A percentile compares a stretch with the other conserved stretches of the same genome.
Evolutionary conservation across 192 early-diverging fungal genomes (phyloP).

Genomic region (Polychytrium aggregatum): DNA sequence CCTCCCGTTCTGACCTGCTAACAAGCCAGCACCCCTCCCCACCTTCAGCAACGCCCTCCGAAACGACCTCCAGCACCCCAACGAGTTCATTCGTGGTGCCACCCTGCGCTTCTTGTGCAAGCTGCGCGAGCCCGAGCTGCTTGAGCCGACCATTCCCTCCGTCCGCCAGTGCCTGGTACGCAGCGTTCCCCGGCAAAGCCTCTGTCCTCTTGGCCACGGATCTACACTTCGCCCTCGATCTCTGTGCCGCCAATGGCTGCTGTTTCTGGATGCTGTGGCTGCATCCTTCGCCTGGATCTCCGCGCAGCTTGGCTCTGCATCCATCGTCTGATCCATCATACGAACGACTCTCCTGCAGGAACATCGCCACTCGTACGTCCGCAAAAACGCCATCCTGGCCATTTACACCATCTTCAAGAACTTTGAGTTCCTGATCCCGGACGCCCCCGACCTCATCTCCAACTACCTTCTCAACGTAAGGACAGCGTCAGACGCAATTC

Average conservation of each 20-base stretch:
- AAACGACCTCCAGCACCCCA: slow-evolving; percentile 96
- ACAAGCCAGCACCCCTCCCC: not conserved
- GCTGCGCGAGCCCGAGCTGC: slow-evolving; percentile 83
- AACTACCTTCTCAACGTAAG: slow-evolving; percentile 28
- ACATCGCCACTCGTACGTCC: slow-evolving; percentile 94
- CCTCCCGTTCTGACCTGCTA: too few species aligned
- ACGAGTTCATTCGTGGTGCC: slow-evolving; percentile 92
- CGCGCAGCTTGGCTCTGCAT: too few species aligned
- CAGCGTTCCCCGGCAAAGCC: too few species aligned
- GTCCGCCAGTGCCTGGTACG: slow-evolving; percentile 72
- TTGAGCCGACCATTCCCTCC: slow-evolving; percentile 88
- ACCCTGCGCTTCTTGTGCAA: slow-evolving; percentile 93
- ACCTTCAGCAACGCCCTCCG: slow-evolving; percentile 69
- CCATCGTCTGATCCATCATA: too few species aligned
- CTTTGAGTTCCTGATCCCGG: slow-evolving; percentile 87
- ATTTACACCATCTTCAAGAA: slow-evolving; percentile 80
- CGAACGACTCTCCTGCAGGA: too few species aligned
- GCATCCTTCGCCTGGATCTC: too few species aligned
- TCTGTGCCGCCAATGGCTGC: too few species aligned
- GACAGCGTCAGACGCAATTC: too few species aligned
- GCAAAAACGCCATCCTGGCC: slow-evolving; percentile 94
- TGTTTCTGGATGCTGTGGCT: too few species aligned
- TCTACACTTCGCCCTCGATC: too few species aligned
- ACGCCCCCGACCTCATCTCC: slow-evolving; percentile 82
- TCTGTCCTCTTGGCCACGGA: slow-evolving; percentile 1